Percentiles rank a stretch among this genome's conserved stretches.
Evolutionary conservation across 2,329 filamentous ascomycete genomes (phyloP).

Genomic region (Diaporthe citri): DNA sequence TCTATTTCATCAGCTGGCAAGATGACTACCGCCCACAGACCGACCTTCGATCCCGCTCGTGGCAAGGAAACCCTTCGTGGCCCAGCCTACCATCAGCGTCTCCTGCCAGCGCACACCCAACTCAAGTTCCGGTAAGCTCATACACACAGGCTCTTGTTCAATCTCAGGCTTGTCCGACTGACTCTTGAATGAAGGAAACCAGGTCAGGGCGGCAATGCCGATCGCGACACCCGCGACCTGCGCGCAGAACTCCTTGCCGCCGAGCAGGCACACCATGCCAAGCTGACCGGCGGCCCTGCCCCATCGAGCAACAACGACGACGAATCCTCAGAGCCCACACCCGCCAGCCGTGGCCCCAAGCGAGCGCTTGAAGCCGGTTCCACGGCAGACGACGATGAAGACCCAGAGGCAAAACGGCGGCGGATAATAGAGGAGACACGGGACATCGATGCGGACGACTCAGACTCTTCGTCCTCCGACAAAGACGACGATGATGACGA

Average conservation of each 20-base stretch:
- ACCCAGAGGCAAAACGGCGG: slow-evolving; percentile 84
- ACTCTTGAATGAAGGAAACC: slow-evolving; percentile 67
- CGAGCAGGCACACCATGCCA: slow-evolving; percentile 88
- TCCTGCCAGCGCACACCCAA: slow-evolving; percentile 92
- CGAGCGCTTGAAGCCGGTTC: slow-evolving; percentile 69
- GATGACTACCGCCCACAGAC: slow-evolving; percentile 83
- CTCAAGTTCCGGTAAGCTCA: slow-evolving; percentile 82
- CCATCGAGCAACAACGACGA: slow-evolving; percentile 59
- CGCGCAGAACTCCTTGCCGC: slow-evolving; percentile 90
- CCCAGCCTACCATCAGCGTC: slow-evolving; percentile 94
- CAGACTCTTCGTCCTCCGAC: slow-evolving; percentile 56
- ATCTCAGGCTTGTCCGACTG: slow-evolving; percentile 42
- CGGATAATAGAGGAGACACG: slow-evolving; percentile 89
- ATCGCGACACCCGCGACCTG: slow-evolving; percentile 78
- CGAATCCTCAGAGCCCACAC: slow-evolving; percentile 49
- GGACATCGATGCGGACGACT: slow-evolving; percentile 86
- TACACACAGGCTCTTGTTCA: background rate
- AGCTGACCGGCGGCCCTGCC: slow-evolving; percentile 76
- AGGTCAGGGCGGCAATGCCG: slow-evolving; percentile 89
- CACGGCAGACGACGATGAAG: slow-evolving; percentile 65
- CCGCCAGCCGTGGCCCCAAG: slow-evolving; percentile 63
- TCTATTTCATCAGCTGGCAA: slow-evolving; percentile 35
- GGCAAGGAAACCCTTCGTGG: slow-evolving; percentile 96
- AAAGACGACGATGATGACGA: slow-evolving; percentile 67
- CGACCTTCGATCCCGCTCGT: slow-evolving; percentile 94